Percentiles rank a stretch among this genome's conserved stretches.
Evolutionary conservation across 306 rosid genomes (phyloP).

Genomic region (Mimosa pudica): DNA sequence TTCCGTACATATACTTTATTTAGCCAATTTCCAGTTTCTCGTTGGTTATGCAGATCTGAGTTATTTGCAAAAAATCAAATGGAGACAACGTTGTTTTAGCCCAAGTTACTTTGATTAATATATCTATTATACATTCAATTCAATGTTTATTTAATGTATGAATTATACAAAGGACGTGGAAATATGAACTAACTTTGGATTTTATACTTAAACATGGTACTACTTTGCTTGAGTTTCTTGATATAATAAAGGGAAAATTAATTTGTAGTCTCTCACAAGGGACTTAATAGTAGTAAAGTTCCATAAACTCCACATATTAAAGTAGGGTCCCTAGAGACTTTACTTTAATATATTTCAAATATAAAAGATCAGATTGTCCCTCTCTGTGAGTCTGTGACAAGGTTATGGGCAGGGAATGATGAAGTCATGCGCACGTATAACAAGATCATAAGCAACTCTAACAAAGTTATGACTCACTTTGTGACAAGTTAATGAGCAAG

Average conservation of each 20-base stretch:
- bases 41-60: conserved; percentile 3
- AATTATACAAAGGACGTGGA: neutral
- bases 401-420: too few relatives aligned
- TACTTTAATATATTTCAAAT: too few relatives aligned
- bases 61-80: neutral
- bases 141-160: neutral
- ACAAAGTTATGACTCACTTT: too few relatives aligned
- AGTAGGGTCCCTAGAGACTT: too few relatives aligned
- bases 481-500: too few relatives aligned
- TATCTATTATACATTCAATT: neutral
- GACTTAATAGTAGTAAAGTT: too few relatives aligned
- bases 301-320: too few relatives aligned
- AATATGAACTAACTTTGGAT: neutral
- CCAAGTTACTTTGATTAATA: neutral
- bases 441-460: too few relatives aligned
- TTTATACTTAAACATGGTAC: neutral
- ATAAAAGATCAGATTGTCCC: too few relatives aligned
- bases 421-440: too few relatives aligned
- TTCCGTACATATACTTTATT: neutral
- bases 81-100: neutral
- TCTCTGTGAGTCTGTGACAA: too few relatives aligned
- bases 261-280: too few relatives aligned
- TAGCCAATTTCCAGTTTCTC: neutral
- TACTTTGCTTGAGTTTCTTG: neutral
- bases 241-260: neutral